A percentile compares a stretch with the other conserved stretches of the same genome.
These are phyloP conservation scores for Eustoma russellianum DNA, from an alignment of 257 asterid genomes.

Conservation along the genomic window DNA sequence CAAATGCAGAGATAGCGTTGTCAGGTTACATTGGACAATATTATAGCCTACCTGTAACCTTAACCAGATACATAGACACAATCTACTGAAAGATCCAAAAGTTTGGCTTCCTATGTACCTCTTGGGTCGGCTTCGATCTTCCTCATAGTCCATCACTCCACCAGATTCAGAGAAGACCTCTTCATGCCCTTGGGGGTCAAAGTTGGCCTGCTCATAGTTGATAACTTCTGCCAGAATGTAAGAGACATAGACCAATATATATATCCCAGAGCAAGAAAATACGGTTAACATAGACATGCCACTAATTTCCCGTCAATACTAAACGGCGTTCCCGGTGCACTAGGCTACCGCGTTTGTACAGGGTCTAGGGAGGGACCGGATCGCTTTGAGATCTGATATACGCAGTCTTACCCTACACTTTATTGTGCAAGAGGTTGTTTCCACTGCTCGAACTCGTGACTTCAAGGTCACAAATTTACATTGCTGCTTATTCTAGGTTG, in stretches of 20 bases:
- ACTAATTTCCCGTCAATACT: not conserved
- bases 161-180: conserved; percentile 84
- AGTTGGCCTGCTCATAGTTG: conserved; percentile 86
- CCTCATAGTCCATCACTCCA: conserved; percentile 96
- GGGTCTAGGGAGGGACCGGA: no score
- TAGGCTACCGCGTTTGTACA: no score
- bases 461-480: no score
- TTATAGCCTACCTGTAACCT: no score
- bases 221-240: conserved; percentile 96
- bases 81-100: not conserved
- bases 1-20: not conserved
- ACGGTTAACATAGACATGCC: conserved; percentile 12
- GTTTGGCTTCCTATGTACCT: conserved; percentile 41
- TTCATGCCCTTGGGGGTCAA: conserved; percentile 74
- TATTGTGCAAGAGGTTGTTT: no score
- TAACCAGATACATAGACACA: not conserved
- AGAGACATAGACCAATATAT: conserved; percentile 82
- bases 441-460: no score
- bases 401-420: no score
- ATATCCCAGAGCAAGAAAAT: conserved; percentile 40
- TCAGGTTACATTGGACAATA: no score
- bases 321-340: no score
- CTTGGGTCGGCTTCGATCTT: conserved; percentile 82
- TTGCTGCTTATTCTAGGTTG: no score
- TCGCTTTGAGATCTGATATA: no score